A percentile compares a stretch with the other conserved stretches of the same genome.
phyloP scores from a whole-genome alignment of 2,329 filamentous ascomycete species.

The Xylogone sp. region DNA sequence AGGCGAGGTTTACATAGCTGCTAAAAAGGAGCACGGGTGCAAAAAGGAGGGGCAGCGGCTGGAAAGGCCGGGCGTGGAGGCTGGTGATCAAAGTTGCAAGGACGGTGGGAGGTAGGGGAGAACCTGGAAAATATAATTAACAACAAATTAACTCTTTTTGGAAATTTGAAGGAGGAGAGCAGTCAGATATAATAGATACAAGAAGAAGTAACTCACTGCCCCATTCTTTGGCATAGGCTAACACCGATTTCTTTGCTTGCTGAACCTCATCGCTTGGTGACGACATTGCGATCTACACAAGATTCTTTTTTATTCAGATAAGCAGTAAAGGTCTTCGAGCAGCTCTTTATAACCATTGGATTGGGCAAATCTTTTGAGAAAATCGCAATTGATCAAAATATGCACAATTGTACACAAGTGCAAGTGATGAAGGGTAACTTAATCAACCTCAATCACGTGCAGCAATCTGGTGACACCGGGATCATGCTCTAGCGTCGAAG shows the following conservation, averaged over 20 bases:
- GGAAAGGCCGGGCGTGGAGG: conserved; percentile 64
- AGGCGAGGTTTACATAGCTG: conserved; percentile 60
- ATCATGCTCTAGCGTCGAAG: not conserved
- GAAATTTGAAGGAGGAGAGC: no score
- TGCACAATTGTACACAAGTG: not conserved
- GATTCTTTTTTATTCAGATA: no score
- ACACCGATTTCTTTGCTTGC: conserved; percentile 33
- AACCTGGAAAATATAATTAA: conserved; percentile 41
- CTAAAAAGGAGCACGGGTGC: conserved; percentile 62
- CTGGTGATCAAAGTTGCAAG: conserved; percentile 64
- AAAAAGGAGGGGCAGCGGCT: conserved; percentile 63
- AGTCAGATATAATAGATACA: not conserved
- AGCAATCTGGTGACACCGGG: not conserved
- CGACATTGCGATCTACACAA: conserved; percentile 14
- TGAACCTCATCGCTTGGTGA: conserved; percentile 15
- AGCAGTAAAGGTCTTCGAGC: no score
- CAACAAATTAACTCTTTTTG: not conserved
- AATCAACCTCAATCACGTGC: not conserved
- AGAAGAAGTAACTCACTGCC: conserved; percentile 38
- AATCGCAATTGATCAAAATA: not conserved
- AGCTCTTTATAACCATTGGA: no score
- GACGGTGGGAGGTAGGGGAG: conserved; percentile 59
- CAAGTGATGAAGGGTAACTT: not conserved
- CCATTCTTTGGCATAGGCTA: conserved; percentile 45
- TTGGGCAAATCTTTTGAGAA: no score